Evolutionary conservation across 768 basidiomycete genomes (phyloP), one percentile per base, ranked within the genome.

Genomic region (Infundibulicybe gibba): DNA sequence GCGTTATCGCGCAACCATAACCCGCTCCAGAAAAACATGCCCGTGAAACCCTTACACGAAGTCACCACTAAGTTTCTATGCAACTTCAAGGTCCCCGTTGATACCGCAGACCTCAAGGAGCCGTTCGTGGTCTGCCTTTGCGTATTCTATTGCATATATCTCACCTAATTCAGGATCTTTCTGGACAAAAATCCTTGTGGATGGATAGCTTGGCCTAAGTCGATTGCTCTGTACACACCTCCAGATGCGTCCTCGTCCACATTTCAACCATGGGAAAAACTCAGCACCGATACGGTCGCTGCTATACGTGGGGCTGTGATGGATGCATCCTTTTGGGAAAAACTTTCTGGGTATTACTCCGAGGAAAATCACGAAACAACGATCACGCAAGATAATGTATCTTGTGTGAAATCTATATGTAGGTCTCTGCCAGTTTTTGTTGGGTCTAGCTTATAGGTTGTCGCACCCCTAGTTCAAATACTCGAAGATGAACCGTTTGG

Each of bases 401-500:
- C 83, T 14, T 79, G 71, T 45, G 78, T 88, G 20, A 90, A 89
- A 62, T 86, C 85, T 1, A 83, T 89, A 41, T 87, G 87, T 87
- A 54, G 57, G 80, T 58, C 11, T 13, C 21, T 43, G 32, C 32
- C 43, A 25, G 17, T 49, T 35, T 30, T 40, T 15, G 11, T 20
- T 17, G 49, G 10, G 6, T 40, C 40, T 32, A 21, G 31, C 33
- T 47, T 33, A 35, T 25, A 44, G 14, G 21, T 55, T 8, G 49
- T 25, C 16, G 8, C 39, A 12, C 43, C 37, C 61, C 48, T 49
- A 87, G 84, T 87, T 59, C 90, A 94, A 71, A 59, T 93, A 14
- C 73, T 88, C n/a, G 86, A 85, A 55, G 81, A 85, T 52, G 79
- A 79, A 45, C 83, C 87, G 1, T 79, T 90, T 45, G 72, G 79